Conservation (phyloP, 169 alveolate species). For the Plasmodium knowlesi region DNA sequence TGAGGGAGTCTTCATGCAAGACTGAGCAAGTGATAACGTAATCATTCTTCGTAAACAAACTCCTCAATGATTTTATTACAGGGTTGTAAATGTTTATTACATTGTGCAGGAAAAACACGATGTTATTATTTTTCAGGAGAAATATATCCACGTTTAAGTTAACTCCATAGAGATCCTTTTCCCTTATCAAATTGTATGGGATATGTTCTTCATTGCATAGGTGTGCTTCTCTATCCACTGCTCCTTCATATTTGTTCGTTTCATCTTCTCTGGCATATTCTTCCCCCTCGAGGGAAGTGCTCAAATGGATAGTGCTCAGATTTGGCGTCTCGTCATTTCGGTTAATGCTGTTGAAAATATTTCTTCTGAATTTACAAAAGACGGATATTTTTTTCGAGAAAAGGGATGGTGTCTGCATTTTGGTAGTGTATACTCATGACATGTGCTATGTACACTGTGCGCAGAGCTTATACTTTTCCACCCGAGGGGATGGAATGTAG, state of each 20-base stretch:
- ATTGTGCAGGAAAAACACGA: slow-evolving; percentile 47
- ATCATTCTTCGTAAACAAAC: slow-evolving; percentile 22
- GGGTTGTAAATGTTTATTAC: slow-evolving; percentile 62
- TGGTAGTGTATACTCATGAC: neutral
- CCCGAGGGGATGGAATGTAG: neutral
- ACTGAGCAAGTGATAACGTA: slow-evolving; percentile 38
- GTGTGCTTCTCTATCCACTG: neutral
- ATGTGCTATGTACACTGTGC: neutral
- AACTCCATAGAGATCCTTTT: slow-evolving; percentile 30
- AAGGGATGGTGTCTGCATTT: neutral
- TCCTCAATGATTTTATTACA: slow-evolving; percentile 23
- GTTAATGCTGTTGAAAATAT: slow-evolving; percentile 18
- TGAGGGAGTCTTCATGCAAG: slow-evolving; percentile 4
- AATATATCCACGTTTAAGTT: slow-evolving; percentile 52
- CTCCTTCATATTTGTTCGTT: neutral
- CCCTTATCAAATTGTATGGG: slow-evolving; percentile 25
- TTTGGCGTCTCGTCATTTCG: slow-evolving; percentile 11
- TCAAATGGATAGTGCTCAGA: neutral
- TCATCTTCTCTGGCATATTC: neutral
- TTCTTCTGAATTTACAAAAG: slow-evolving; percentile 47
- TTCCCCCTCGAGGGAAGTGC: neutral
- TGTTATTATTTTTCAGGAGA: slow-evolving; percentile 34
- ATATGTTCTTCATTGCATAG: slow-evolving; percentile 8
- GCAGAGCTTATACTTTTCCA: neutral
- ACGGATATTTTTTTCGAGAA: slow-evolving; percentile 14